Conservation (phyloP, 208 protist species). For the Leishmania guyanensis region DNA sequence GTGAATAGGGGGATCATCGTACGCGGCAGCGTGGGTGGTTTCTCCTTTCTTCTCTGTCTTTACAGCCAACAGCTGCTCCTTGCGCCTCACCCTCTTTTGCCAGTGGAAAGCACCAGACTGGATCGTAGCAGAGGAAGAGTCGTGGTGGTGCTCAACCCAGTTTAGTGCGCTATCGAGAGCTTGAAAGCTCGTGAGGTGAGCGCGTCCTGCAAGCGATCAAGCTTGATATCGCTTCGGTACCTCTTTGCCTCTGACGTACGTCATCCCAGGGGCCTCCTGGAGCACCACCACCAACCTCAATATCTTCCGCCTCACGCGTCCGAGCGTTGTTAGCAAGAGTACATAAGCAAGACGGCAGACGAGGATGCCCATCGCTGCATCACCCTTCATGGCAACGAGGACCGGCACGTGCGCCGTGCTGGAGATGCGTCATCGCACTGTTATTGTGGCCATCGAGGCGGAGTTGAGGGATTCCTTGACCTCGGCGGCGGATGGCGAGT, state of each 20-base stretch:
- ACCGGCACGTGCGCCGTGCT: conserved; percentile 20
- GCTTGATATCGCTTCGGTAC: background rate
- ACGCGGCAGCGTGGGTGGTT: background rate
- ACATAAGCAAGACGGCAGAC: background rate
- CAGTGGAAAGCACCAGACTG: background rate
- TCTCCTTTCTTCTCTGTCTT: background rate
- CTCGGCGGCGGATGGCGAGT: background rate
- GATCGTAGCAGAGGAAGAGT: background rate
- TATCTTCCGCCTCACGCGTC: background rate
- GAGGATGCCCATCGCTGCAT: conserved; percentile 17
- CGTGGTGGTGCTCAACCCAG: background rate
- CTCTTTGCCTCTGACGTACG: background rate
- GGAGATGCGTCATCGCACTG: conserved; percentile 19
- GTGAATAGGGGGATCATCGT: no score
- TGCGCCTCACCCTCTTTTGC: background rate
- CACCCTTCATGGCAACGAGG: conserved; percentile 21
- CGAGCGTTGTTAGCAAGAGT: background rate
- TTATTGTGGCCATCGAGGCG: conserved; percentile 21
- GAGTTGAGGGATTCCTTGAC: conserved; percentile 3
- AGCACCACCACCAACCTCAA: background rate
- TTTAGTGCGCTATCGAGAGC: background rate
- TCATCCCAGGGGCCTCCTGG: background rate
- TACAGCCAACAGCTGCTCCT: background rate
- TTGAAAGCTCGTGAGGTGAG: background rate
- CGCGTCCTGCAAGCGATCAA: background rate